Conservation (phyloP, 2,329 filamentous ascomycete genomes). For the Pseudogymnoascus sp. region DNA sequence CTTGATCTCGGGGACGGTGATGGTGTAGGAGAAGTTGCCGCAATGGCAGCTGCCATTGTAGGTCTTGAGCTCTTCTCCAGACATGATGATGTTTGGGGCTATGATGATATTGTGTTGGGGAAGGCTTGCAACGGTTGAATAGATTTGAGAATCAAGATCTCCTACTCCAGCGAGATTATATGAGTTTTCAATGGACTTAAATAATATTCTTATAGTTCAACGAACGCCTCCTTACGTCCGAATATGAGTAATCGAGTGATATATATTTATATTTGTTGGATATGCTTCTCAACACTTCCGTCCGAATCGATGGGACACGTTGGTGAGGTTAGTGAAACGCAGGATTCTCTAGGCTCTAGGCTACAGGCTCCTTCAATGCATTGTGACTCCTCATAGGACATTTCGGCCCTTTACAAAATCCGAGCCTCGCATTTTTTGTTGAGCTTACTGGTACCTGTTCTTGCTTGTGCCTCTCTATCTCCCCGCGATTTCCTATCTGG, state of each 20-base stretch:
- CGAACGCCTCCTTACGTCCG: neutral
- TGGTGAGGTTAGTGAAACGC: neutral
- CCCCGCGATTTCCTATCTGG: neutral
- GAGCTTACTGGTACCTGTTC: neutral
- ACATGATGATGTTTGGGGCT: neutral
- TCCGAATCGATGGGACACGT: neutral
- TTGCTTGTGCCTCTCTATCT: neutral
- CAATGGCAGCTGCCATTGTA: conserved; percentile 5
- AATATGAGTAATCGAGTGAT: neutral
- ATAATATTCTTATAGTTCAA: neutral
- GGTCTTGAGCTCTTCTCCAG: neutral
- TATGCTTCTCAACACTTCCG: neutral
- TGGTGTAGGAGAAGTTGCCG: neutral
- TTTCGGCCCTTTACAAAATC: neutral
- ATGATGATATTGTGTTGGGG: neutral
- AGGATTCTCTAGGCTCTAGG: neutral
- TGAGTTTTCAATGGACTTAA: neutral
- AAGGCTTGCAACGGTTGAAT: neutral
- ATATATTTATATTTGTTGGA: neutral
- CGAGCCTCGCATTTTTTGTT: neutral
- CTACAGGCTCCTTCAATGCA: neutral
- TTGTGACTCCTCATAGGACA: neutral
- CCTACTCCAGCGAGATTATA: neutral
- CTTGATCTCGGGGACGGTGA: conserved; percentile 4
- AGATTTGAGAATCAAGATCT: neutral